phyloP scores from a whole-genome alignment of 1,139 yeast species.

The Magnusiomyces sp. region DNA sequence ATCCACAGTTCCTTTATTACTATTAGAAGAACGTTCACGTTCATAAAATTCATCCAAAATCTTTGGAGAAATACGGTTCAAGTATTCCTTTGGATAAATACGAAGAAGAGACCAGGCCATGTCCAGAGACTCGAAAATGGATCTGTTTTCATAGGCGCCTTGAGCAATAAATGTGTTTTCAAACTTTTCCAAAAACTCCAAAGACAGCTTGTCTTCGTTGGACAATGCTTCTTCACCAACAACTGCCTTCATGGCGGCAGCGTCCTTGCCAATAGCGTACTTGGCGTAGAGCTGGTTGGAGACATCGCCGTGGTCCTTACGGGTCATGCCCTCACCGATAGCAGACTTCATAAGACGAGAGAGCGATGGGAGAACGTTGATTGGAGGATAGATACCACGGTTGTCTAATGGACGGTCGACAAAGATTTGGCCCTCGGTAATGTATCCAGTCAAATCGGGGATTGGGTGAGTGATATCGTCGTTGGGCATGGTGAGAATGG shows the following conservation, averaged over 20 bases:
- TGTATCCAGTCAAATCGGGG: conserved; percentile 99
- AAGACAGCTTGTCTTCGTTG: conserved; percentile 91
- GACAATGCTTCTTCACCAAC: conserved; percentile 99
- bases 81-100: conserved; percentile 97
- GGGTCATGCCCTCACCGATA: conserved; percentile 99
- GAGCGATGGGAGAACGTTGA: conserved; percentile 92
- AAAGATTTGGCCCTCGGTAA: conserved; percentile 97
- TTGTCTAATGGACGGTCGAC: conserved; percentile 93
- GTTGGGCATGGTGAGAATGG: conserved; percentile 98
- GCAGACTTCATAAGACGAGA: conserved; percentile 99
- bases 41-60: conserved; percentile 91
- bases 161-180: conserved; percentile 92
- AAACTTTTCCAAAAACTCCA: conserved; percentile 94
- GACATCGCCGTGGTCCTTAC: conserved; percentile 99
- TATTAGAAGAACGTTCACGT: conserved; percentile 45
- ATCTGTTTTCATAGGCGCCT: conserved; percentile 94
- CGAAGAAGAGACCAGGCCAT: conserved; percentile 97
- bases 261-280: conserved; percentile 99
- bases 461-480: conserved; percentile 99
- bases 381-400: conserved; percentile 98
- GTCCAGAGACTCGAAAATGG: conserved; percentile 89
- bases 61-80: conserved; percentile 97
- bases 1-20: conserved; percentile 31
- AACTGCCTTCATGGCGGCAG: conserved; percentile 99
- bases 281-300: conserved; percentile 98